phyloP scores from a whole-genome alignment of 106 monocot species.

The Iris macrosiphon region DNA sequence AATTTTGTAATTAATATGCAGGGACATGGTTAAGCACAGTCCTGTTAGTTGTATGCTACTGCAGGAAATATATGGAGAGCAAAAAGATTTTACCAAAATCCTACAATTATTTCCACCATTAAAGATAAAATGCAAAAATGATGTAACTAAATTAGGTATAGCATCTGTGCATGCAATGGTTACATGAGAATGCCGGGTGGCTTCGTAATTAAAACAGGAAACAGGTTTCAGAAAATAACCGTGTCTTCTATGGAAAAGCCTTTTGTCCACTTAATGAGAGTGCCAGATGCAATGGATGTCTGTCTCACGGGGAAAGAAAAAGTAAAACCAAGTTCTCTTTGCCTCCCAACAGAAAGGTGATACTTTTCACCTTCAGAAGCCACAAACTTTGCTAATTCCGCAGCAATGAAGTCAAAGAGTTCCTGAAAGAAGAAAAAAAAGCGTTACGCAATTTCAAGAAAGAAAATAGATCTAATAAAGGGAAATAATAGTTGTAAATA shows the following conservation, averaged over 20 bases:
- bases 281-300: slow-evolving; percentile 76
- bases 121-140: no score
- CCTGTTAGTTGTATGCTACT: no score
- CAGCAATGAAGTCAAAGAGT: slow-evolving; percentile 92
- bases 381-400: slow-evolving; percentile 68
- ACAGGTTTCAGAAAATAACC: slow-evolving; percentile 24
- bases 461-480: background rate
- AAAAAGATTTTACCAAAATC: no score
- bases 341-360: slow-evolving; percentile 54
- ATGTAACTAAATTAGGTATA: no score
- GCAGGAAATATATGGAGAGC: no score
- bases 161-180: no score
- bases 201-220: background rate
- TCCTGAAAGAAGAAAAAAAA: slow-evolving; percentile 50
- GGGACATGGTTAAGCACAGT: no score
- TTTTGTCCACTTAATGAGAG: slow-evolving; percentile 92
- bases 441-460: background rate
- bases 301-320: slow-evolving; percentile 96
- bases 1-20: no score
- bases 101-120: no score
- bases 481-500: background rate
- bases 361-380: slow-evolving; percentile 55
- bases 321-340: slow-evolving; percentile 91
- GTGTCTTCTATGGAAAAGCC: slow-evolving; percentile 74
- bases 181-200: no score